Evolutionary conservation across 73 alveolate species (phyloP), one percentile per base, ranked within the genome.

Genomic region (Paramecium sonneborni): DNA sequence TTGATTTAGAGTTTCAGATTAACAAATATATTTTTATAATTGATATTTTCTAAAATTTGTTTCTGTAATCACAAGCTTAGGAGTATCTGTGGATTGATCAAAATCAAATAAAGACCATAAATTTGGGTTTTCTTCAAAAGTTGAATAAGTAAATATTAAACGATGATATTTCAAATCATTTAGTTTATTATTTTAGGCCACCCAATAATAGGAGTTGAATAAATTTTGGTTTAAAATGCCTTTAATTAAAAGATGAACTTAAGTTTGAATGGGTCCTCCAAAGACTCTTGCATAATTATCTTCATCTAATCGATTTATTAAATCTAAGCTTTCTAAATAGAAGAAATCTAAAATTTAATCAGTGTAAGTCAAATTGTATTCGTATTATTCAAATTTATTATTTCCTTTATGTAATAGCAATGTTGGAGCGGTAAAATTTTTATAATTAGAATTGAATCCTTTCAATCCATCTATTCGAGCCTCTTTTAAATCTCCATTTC

Each of bases 11-110:
- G 44, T 39, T 43, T 79, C 90, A 11, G 43, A 23, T 20, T 79
- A n/a, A 9, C 74, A 79, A 8, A 79, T 79, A 46, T 43, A 79
- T 79, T 79, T 79, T 79, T 39, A 46, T 43, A 79, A 44, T 46
- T 79, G 55, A 79, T 79, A 79, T 79, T 79, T 79, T 79, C 90
- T 79, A 44, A 79, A 79, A 44, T 79, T 79, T 20, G 72, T 79
- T 79, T 79, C 90, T 43, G 90, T 79, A 14, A 79, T 39, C 15
- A 79, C 90, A 38, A 79, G 32, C 41, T 79, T 6, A 43, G 90
- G 90, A 11, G 39, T 43, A 3, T 39, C 6, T 18, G 90, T 79
- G 1, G 32, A 14, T 30, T 79, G 5, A 41, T 21, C 43, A 79
- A 79, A 79, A 79, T 79, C 90, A 79, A 79, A 79, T 18, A 24